These are phyloP conservation scores for Aspergillus thermomutatus DNA, from an alignment of 2,329 filamentous ascomycete genomes.

Conservation along the genomic window DNA sequence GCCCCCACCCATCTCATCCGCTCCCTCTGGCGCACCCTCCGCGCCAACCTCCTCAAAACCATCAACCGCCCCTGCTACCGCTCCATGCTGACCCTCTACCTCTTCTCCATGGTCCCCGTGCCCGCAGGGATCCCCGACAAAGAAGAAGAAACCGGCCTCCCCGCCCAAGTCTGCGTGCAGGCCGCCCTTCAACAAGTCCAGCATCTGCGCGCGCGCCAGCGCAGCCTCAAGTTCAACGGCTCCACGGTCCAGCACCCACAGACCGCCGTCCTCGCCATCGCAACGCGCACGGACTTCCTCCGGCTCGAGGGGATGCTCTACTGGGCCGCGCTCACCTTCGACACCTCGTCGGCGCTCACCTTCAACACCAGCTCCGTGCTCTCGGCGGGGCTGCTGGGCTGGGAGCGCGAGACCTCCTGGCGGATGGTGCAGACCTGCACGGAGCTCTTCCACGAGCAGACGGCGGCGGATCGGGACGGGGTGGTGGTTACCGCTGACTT, in stretches of 20 bases:
- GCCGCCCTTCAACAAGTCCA: slow-evolving; percentile 43
- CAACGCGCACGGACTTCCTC: slow-evolving; percentile 33
- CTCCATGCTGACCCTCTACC: slow-evolving; percentile 40
- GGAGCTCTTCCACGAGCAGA: slow-evolving; percentile 25
- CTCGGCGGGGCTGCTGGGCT: slow-evolving; percentile 36
- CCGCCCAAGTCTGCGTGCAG: slow-evolving; percentile 41
- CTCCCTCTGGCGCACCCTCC: slow-evolving; percentile 38
- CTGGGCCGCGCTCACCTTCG: slow-evolving; percentile 43
- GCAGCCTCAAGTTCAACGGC: slow-evolving; percentile 41
- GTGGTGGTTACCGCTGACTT: slow-evolving; percentile 24
- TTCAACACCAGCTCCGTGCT: slow-evolving; percentile 41
- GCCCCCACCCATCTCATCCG: no score
- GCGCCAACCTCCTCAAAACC: slow-evolving; percentile 39
- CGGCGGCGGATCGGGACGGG: slow-evolving; percentile 23
- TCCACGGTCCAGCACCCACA: slow-evolving; percentile 34
- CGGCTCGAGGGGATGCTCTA: slow-evolving; percentile 40
- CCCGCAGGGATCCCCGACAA: slow-evolving; percentile 40
- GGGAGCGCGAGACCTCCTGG: slow-evolving; percentile 25
- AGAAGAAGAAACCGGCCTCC: slow-evolving; percentile 41
- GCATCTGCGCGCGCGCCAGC: slow-evolving; percentile 37
- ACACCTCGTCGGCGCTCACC: slow-evolving; percentile 42
- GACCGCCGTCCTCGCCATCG: slow-evolving; percentile 18
- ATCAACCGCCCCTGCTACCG: slow-evolving; percentile 43
- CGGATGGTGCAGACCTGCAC: slow-evolving; percentile 24
- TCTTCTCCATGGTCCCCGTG: slow-evolving; percentile 42